Percentiles rank a stretch among this genome's conserved stretches.
Conservation (phyloP, 2,329 filamentous ascomycete species). For the Penicillium hesseltinei region DNA sequence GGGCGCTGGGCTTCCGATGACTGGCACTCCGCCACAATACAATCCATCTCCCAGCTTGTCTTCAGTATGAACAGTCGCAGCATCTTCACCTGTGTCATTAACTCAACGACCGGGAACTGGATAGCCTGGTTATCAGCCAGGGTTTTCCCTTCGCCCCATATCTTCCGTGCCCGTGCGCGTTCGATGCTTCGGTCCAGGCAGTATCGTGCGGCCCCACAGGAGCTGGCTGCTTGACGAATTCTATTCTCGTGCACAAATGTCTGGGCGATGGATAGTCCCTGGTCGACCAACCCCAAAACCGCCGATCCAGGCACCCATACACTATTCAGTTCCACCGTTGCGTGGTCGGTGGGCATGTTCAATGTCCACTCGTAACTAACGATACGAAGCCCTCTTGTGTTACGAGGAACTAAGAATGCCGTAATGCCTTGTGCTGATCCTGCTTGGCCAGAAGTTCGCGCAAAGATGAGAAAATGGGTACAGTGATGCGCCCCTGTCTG, state of each 20-base stretch:
- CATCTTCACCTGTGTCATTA: slow-evolving; percentile 61
- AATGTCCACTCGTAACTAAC: no score
- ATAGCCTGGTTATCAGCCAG: slow-evolving; percentile 57
- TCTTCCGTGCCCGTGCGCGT: slow-evolving; percentile 54
- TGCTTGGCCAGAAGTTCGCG: no score
- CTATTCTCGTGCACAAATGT: slow-evolving; percentile 66
- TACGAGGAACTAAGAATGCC: no score
- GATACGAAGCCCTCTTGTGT: no score
- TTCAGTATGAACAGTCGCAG: slow-evolving; percentile 59
- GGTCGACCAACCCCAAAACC: slow-evolving; percentile 53
- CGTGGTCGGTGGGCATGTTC: no score
- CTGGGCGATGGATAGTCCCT: slow-evolving; percentile 60
- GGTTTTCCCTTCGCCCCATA: slow-evolving; percentile 26
- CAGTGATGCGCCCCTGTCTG: no score
- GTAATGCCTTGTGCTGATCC: no score
- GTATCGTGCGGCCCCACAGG: slow-evolving; percentile 51
- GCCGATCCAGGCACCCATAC: slow-evolving; percentile 30
- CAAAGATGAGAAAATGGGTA: no score
- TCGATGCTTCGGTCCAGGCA: slow-evolving; percentile 58
- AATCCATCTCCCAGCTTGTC: slow-evolving; percentile 62
- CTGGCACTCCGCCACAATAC: slow-evolving; percentile 35
- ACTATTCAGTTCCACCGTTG: no score
- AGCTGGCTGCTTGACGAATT: slow-evolving; percentile 61
- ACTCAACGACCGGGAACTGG: slow-evolving; percentile 63
- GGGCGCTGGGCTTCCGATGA: slow-evolving; percentile 20